Base-by-base conservation (phyloP, 2,329 filamentous ascomycete genomes). In the Biscogniauxia marginata region DNA sequence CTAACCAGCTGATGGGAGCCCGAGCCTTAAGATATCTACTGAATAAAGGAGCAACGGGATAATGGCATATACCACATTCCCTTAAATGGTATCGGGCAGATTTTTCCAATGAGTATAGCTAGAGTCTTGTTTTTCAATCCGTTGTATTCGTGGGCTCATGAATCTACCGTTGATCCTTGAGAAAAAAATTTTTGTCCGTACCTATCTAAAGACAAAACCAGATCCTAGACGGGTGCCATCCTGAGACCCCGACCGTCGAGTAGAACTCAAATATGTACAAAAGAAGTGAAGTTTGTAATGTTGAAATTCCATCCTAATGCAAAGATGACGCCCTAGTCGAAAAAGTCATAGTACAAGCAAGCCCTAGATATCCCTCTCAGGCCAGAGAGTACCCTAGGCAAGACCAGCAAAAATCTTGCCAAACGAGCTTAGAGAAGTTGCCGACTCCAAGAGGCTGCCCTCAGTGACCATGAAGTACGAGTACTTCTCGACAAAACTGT, bases 391-490 rank as follows among this genome's bases (percentile, higher is more conserved):
- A 43, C 34, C 52, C 68, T 69, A 70, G 44, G 66, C 57, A 50
- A 70, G 60, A 30, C 74, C 75, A 63, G 80, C 81, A 63, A 80
- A 85, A 55, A 75, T 75, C 63, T 77, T 67, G 67, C 83, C 83
- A 60, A 74, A 76, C 20, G 60, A 58, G 74, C 75, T 82, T 21
- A 81, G 72, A n/a, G 68, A 25, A 22, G 67, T 71, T 47, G 66
- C 50, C 25, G 71, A 73, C 48, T 69, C 55, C 70, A 83, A 72
- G 61, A 82, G 73, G 52, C 70, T 68, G 63, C 74, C 75, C 19
- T 73, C 65, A 46, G 66, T 64, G 19, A 78, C 78, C 76, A 80
- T 81, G 72, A 83, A 85, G 77, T 83, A 85, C 21, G 82, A 76
- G 74, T 84, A 85, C 58, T 76, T 78, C 65, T 81, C 72, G 47